Base-by-base conservation (phyloP, 805 yeast species). In the Nakazawaea ambrosiae region DNA sequence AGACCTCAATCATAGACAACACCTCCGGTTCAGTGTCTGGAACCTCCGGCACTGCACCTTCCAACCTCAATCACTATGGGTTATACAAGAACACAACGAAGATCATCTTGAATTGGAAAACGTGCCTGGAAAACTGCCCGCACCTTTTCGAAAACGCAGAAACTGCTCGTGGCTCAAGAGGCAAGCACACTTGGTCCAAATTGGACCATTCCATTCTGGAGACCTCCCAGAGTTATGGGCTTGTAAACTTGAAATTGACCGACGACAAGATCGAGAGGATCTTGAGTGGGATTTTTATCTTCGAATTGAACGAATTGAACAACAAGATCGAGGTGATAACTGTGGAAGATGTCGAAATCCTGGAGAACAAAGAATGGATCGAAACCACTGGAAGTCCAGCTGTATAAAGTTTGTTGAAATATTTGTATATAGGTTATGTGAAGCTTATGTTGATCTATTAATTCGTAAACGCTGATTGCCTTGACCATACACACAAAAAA, bases 341-440 rank as follows among this genome's bases (percentile, higher is more conserved):
- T 2, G 66, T 82, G 23, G 90, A 82, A 46, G 70, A 78, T 47
- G 65, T 82, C 39, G 80, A 79, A 42, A 63, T 79, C 31, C 55
- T 74, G 18, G 83, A 78, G 47, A 66, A 54, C 31, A 58, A 59
- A 38, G 34, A 32, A 20, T 33, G 40, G 45, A 25, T 28, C n/a
- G 27, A 18, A 7, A 34, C 38, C 12, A 23, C 41, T n/a, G 38
- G 38, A 4, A 32, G 36, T 27, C 27, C 29, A 6, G 33, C 36
- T 9, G 31, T 34, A 20, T 36, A 31, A 30, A 16, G 24, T 22
- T 8, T 22, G 10, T 10, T 8, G 7, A 8, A 7, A 22, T 12
- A 31, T 14, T 31, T 31, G 34, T 31, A 31, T n/a, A 31, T 31
- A 31, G 25, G n/a, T n/a, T n/a, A n/a, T n/a, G n/a, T n/a, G n/a